phyloP scores from a whole-genome alignment of 2,329 filamentous ascomycete species.

The Epichloe baconii region DNA sequence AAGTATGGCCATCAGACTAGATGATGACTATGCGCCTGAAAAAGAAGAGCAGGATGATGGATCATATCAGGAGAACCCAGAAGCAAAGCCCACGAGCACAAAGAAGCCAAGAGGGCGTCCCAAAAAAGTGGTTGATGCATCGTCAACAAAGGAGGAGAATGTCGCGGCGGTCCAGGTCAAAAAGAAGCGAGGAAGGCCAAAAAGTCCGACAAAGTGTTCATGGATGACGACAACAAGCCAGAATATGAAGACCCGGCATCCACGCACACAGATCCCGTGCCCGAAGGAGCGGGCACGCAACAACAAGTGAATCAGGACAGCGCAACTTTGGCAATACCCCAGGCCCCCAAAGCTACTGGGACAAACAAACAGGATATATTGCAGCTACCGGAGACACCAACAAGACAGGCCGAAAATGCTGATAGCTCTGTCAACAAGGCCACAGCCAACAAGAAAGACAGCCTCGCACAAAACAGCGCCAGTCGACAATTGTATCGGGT shows the following conservation, averaged over 20 bases:
- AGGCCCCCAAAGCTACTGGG: not conserved
- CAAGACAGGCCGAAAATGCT: not conserved
- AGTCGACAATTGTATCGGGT: slow-evolving; percentile 34
- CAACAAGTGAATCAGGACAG: not conserved
- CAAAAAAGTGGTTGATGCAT: slow-evolving; percentile 11
- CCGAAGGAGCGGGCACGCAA: not conserved
- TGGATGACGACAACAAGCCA: not conserved
- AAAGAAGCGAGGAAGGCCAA: slow-evolving; percentile 29
- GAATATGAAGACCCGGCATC: not conserved
- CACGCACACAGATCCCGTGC: not conserved
- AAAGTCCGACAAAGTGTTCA: slow-evolving; percentile 14
- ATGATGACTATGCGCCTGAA: not conserved
- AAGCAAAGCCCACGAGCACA: slow-evolving; percentile 7
- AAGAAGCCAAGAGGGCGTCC: slow-evolving; percentile 22
- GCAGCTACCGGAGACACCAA: not conserved
- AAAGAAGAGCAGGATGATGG: slow-evolving; percentile 8
- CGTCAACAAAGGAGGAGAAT: slow-evolving; percentile 4
- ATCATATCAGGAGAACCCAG: slow-evolving; percentile 4
- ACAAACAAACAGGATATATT: not conserved
- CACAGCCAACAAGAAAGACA: slow-evolving; percentile 6
- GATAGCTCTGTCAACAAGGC: not conserved
- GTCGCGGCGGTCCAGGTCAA: slow-evolving; percentile 8
- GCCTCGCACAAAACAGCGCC: slow-evolving; percentile 6
- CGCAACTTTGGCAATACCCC: not conserved
- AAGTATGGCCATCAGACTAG: not conserved